phyloP scores from a whole-genome alignment of 345 rosid species.

The Angophora floribunda region DNA sequence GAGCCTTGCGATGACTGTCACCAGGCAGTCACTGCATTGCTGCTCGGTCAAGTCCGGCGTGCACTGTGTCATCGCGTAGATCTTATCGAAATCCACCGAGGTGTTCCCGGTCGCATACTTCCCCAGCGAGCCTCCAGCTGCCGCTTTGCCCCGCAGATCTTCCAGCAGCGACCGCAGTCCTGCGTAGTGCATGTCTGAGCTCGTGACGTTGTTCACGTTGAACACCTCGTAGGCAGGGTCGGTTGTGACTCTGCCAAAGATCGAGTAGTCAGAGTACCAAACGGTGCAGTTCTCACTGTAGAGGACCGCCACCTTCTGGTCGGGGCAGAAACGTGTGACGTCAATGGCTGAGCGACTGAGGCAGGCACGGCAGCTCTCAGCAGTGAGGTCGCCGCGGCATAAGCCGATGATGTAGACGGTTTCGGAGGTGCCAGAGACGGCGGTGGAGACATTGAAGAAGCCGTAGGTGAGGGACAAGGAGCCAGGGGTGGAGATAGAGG shows the following conservation, averaged over 20 bases:
- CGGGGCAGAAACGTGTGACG: too few relatives aligned
- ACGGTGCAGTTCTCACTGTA: too few relatives aligned
- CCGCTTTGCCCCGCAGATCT: neutral
- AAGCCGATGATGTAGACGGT: too few relatives aligned
- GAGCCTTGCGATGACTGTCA: too few relatives aligned
- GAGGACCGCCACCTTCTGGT: too few relatives aligned
- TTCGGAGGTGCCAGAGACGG: too few relatives aligned
- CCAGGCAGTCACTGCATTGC: neutral
- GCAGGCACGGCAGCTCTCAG: too few relatives aligned
- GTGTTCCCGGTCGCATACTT: slow-evolving; percentile 30
- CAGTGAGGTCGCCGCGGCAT: too few relatives aligned
- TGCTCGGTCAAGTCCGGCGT: slow-evolving; percentile 25
- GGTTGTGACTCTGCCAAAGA: neutral
- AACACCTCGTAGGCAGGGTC: neutral
- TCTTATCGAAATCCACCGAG: neutral
- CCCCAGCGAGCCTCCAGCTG: slow-evolving; percentile 4
- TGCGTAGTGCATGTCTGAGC: neutral
- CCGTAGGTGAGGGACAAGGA: too few relatives aligned
- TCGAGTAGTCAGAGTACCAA: neutral
- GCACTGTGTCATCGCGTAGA: slow-evolving; percentile 35
- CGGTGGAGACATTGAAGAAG: too few relatives aligned
- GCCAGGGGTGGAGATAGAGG: too few relatives aligned
- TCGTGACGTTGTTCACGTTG: neutral
- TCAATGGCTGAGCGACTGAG: too few relatives aligned
- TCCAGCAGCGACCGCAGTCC: neutral